Evolutionary conservation across 805 yeast species (phyloP).

Genomic region (Pichia sporocuriosa): DNA sequence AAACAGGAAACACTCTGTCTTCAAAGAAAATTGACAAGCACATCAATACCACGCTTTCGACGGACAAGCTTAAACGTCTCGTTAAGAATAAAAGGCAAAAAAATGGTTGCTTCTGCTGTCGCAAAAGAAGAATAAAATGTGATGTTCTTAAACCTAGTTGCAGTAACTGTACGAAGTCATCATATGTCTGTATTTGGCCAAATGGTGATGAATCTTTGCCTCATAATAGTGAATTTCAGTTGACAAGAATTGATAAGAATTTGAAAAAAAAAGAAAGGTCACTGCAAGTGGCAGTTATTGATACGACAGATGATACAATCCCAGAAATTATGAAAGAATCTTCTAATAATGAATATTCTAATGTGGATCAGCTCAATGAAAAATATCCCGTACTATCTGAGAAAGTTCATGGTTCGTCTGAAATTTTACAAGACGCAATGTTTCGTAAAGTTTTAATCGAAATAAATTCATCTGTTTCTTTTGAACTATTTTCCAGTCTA

Average conservation of each 20-base stretch:
- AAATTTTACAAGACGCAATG: slow-evolving; percentile 14
- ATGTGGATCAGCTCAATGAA: background rate
- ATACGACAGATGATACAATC: no score
- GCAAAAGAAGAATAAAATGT: background rate
- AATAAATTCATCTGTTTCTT: slow-evolving; percentile 5
- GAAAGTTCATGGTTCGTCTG: background rate
- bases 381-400: background rate
- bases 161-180: background rate
- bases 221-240: slow-evolving; percentile 14
- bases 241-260: slow-evolving; percentile 11
- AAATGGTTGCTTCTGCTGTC: background rate
- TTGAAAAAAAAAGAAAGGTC: background rate
- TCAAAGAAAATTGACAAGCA: no score
- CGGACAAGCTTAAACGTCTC: no score
- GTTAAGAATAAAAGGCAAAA: background rate
- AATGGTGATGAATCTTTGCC: slow-evolving; percentile 14
- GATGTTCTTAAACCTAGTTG: background rate
- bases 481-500: background rate
- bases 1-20: no score
- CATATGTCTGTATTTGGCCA: slow-evolving; percentile 19
- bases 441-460: slow-evolving; percentile 19
- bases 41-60: no score
- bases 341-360: background rate
- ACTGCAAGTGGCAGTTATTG: background rate
- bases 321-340: no score